Evolutionary conservation across 495 filamentous ascomycete genomes (phyloP), one percentile per base, ranked within the genome.

Genomic region (Aspergillus bertholletiae): DNA sequence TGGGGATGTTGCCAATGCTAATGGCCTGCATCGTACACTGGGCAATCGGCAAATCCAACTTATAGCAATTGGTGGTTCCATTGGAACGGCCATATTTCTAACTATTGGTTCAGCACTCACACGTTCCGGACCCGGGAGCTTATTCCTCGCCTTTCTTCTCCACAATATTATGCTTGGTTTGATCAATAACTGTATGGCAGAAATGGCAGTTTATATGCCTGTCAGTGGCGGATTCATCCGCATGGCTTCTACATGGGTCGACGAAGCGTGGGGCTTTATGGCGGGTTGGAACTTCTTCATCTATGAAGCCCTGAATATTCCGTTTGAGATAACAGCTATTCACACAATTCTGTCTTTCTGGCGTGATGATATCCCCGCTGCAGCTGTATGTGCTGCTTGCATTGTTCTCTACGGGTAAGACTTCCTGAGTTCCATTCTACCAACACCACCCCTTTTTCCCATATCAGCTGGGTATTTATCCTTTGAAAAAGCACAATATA

Each of bases 291-390:
- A 81, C 51, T 90, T 90, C 64, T 71, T 89, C 53, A 80, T 88
- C 49, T 66, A 69, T 54, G 81, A 87, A 62, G 86, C 84, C 0
- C 74, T 81, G 23, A 67, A 86, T 5, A 83, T 90, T 20, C 87
- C 87, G 0, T 90, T 88, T 59, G 87, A 90, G 63, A 83, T 90
- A 40, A 79, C 81, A 4, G 85, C 87, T 12, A 80, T 87, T 55
- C 87, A 84, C 52, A 64, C 88, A 37, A 81, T 90, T n/a, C 71
- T 89, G 22, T 76, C 76, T 12, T 90, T 80, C 58, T 90, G 87
- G 87, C 80, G 75, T 9, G 80, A 84, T 28, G 74, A 74, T 9
- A 76, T 91, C 13, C 88, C 85, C 0, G 73, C 77, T 11, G 84
- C 74, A 5, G 86, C 69, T n/a, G 79, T 90, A 26, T 57, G 55